Evolutionary conservation across 257 asterid genomes (phyloP).

Genomic region (Echites panduratus): DNA sequence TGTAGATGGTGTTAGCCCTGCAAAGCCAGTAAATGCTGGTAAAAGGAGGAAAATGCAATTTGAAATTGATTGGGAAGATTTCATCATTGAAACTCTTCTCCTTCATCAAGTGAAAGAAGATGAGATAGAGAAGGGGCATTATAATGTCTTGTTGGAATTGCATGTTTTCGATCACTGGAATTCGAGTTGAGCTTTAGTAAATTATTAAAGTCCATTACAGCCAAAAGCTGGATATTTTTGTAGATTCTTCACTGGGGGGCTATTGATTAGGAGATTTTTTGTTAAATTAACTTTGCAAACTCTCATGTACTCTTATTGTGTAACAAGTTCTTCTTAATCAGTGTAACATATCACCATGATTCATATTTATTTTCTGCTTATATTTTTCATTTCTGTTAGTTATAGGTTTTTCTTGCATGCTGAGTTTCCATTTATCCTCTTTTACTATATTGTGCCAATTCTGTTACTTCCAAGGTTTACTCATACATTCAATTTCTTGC

Average conservation of each 20-base stretch:
- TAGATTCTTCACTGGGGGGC: background rate
- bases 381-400: background rate
- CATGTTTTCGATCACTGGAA: constrained; percentile 49
- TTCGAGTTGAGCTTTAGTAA: background rate
- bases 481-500: no score
- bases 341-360: background rate
- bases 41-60: constrained; percentile 36
- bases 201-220: background rate
- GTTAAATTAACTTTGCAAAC: background rate
- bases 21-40: constrained; percentile 22
- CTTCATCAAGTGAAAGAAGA: constrained; percentile 69
- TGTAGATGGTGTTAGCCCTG: constrained; percentile 2
- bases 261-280: background rate
- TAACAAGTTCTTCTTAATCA: background rate
- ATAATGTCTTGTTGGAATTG: constrained; percentile 60
- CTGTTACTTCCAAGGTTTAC: no score
- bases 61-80: constrained; percentile 73
- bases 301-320: background rate
- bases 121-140: constrained; percentile 82
- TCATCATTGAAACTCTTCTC: constrained; percentile 75
- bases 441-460: background rate
- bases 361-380: background rate
- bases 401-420: no score
- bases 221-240: background rate
- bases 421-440: background rate